Base-by-base conservation (phyloP, 2,329 filamentous ascomycete genomes). In the Neofusicoccum ribis region DNA sequence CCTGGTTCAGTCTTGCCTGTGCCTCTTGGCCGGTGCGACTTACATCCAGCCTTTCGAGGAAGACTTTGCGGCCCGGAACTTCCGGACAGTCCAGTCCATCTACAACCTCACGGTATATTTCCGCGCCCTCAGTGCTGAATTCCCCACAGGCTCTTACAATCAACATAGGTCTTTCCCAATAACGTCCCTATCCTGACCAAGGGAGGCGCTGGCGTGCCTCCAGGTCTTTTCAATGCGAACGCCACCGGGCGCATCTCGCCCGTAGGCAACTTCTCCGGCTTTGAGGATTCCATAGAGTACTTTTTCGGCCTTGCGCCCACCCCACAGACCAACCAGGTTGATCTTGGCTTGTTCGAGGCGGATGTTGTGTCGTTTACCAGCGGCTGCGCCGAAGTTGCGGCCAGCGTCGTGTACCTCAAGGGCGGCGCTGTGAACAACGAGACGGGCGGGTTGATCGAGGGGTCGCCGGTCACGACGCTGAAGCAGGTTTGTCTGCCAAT, bases 261-360 rank as follows among this genome's bases (percentile, higher is more conserved):
- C 2, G 70, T 81, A 11, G 80, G 80, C 65, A 76, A 79, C 50
- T 82, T 81, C 68, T 72, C 70, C 14, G 76, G 76, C 11, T 80
- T 81, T 62, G 72, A 79, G 44, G 76, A 80, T 52, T 78, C 76
- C 17, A 78, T 79, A 62, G 79, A 81, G 70, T 81, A 81, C 68
- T 82, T 82, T 69, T 81, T 81, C 65, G 78, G 77, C 6, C 71
- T 82, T 6, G 73, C 80, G 2, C 77, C 78, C 0, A 66, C 76
- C 4, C 75, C 78, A 2, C 59, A 71, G 67, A 56, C 75, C 8
- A 73, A 72, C 8, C 56, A 67, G 11, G 68, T 67, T 51, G 63
- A 59, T 14, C 73, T 74, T 9, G 68, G 68, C 12, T 59, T 71
- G 17, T 70, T 69, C 51, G 63, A 68, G 49, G 68, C 71, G 7